Evolutionary conservation across 2,329 filamentous ascomycete genomes (phyloP).

Genomic region (Penicillium psychrosexuale): DNA sequence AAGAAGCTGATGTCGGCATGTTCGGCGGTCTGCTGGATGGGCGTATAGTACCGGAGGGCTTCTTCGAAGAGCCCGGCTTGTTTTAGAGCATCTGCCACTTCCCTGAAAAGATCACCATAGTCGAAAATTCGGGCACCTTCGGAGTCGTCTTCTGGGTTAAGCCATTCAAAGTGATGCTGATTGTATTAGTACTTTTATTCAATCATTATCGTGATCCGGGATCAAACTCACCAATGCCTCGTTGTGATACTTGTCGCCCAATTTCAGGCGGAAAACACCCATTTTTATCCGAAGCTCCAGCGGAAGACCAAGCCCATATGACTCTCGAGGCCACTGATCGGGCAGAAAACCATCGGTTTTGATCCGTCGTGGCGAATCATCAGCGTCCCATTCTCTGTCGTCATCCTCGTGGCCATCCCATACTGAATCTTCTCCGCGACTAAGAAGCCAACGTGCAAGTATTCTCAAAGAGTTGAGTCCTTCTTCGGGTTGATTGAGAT

Average conservation of each 20-base stretch:
- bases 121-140: slow-evolving; percentile 56
- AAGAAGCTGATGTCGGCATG: slow-evolving; percentile 51
- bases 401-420: slow-evolving; percentile 73
- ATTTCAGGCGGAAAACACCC: slow-evolving; percentile 74
- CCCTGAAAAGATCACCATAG: slow-evolving; percentile 75
- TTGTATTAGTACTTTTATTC: slow-evolving; percentile 8
- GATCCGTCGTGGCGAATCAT: slow-evolving; percentile 64
- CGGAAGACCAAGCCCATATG: slow-evolving; percentile 73
- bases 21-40: slow-evolving; percentile 48
- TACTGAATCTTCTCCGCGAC: slow-evolving; percentile 66
- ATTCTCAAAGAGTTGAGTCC: slow-evolving; percentile 69
- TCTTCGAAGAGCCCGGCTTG: slow-evolving; percentile 51
- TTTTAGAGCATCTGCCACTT: slow-evolving; percentile 61
- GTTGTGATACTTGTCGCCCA: slow-evolving; percentile 57
- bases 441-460: slow-evolving; percentile 77
- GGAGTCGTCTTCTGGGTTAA: slow-evolving; percentile 61
- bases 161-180: slow-evolving; percentile 64
- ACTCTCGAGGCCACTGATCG: slow-evolving; percentile 51
- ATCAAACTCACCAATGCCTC: slow-evolving; percentile 67
- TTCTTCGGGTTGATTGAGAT: slow-evolving; percentile 59
- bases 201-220: not conserved
- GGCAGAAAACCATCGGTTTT: slow-evolving; percentile 60
- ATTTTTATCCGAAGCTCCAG: slow-evolving; percentile 80
- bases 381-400: slow-evolving; percentile 84
- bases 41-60: slow-evolving; percentile 58